These are phyloP conservation scores for Paracamarosporium sp. DNA, from an alignment of 2,329 filamentous ascomycete genomes.

Conservation along the genomic window DNA sequence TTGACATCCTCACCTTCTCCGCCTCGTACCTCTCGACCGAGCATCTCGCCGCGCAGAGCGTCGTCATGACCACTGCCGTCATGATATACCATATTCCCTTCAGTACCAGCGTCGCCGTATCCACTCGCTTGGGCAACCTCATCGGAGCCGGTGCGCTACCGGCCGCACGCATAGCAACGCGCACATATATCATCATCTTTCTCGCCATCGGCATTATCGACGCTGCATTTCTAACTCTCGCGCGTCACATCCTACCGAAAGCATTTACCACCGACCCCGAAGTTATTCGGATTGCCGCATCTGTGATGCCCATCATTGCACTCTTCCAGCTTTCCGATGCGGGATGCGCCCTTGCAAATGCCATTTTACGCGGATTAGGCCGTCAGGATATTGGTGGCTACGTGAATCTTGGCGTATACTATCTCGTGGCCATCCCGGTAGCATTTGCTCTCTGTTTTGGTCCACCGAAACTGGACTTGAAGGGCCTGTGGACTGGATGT, in stretches of 20 bases:
- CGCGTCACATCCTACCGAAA: conserved; percentile 39
- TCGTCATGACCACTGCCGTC: conserved; percentile 43
- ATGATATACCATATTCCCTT: conserved; percentile 51
- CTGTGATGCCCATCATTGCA: conserved; percentile 44
- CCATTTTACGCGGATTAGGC: conserved; percentile 45
- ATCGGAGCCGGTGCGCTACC: conserved; percentile 45
- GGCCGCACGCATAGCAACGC: conserved; percentile 42
- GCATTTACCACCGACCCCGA: conserved; percentile 45
- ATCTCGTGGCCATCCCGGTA: conserved; percentile 46
- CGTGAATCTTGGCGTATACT: conserved; percentile 47
- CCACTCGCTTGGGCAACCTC: conserved; percentile 48
- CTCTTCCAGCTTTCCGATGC: conserved; percentile 49
- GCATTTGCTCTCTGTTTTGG: conserved; percentile 45
- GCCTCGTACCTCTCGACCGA: conserved; percentile 80
- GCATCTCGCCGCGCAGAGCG: conserved; percentile 79
- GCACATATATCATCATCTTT: conserved; percentile 42
- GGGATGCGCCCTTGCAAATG: conserved; percentile 45
- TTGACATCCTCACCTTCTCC: conserved; percentile 67
- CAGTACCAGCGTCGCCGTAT: conserved; percentile 41
- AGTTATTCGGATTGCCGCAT: conserved; percentile 41
- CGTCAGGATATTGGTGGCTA: conserved; percentile 49
- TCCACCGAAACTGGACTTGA: conserved; percentile 40
- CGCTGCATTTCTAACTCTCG: conserved; percentile 36
- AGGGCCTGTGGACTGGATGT: conserved; percentile 47
- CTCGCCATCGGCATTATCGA: conserved; percentile 43